A percentile compares a stretch with the other conserved stretches of the same genome.
These are phyloP conservation scores for Novymonas esmeraldas DNA, from an alignment of 208 protist genomes.

Conservation along the genomic window DNA sequence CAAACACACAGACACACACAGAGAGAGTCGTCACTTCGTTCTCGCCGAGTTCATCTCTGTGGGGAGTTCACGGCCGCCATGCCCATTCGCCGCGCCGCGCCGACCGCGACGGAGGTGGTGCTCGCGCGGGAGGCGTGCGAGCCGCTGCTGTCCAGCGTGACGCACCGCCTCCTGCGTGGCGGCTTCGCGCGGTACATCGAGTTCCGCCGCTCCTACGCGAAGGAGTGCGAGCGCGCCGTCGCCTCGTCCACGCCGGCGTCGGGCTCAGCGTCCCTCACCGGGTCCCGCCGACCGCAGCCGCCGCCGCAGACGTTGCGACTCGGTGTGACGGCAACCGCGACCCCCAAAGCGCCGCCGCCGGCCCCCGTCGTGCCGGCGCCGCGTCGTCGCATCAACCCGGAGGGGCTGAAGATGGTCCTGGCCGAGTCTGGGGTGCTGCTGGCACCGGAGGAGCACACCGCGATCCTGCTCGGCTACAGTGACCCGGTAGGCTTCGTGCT, in stretches of 20 bases:
- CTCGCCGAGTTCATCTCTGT: too few relatives aligned
- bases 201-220: constrained; percentile 38
- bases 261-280: not conserved
- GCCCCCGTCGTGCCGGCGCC: not conserved
- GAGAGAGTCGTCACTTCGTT: too few relatives aligned
- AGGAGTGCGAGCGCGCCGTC: constrained; percentile 37
- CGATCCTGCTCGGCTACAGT: constrained; percentile 60
- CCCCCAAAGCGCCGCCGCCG: not conserved
- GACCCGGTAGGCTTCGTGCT: constrained; percentile 81
- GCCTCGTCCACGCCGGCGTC: not conserved
- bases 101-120: constrained; percentile 43
- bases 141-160: constrained; percentile 48
- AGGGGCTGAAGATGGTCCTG: constrained; percentile 66
- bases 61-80: constrained; percentile 6
- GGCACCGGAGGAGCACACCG: constrained; percentile 49
- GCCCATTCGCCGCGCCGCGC: constrained; percentile 18
- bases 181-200: constrained; percentile 62
- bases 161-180: constrained; percentile 68
- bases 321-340: not conserved
- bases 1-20: too few relatives aligned
- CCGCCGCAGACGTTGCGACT: not conserved
- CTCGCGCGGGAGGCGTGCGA: constrained; percentile 60
- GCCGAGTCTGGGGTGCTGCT: constrained; percentile 63
- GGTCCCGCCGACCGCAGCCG: not conserved
- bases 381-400: constrained; percentile 64